phyloP scores from a whole-genome alignment of 2,329 filamentous ascomycete genomes.

The Ceratocystiopsis sp. region DNA sequence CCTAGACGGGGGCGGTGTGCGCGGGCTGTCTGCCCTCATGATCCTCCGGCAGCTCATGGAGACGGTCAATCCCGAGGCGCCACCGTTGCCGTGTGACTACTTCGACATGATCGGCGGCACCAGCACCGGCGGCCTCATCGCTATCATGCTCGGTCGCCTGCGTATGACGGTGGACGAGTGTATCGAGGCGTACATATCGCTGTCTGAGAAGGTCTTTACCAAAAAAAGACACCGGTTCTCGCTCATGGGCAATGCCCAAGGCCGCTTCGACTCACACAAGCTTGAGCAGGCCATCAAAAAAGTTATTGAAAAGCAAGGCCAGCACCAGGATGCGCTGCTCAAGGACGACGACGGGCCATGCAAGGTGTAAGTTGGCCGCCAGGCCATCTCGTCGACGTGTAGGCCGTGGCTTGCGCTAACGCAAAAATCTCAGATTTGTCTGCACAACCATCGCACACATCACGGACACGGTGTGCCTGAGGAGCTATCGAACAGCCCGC shows the following conservation, averaged over 20 bases:
- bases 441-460: conserved; percentile 10
- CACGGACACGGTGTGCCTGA: conserved; percentile 6
- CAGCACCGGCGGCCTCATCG: conserved; percentile 6
- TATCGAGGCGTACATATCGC: conserved; percentile 1
- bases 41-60: conserved; percentile 18
- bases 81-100: neutral
- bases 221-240: conserved; percentile 9
- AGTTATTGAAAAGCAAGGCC: conserved; percentile 6
- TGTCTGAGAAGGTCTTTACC: conserved; percentile 7
- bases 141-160: conserved; percentile 4
- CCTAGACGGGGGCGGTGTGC: conserved; percentile 19
- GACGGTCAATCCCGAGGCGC: conserved; percentile 10
- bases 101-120: conserved; percentile 4
- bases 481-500: conserved; percentile 6
- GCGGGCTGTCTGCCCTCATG: conserved; percentile 18
- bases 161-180: conserved; percentile 5
- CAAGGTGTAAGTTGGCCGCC: conserved; percentile 10
- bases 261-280: conserved; percentile 7
- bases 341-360: conserved; percentile 8
- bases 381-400: no score
- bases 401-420: no score
- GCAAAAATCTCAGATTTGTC: conserved; percentile 9
- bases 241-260: conserved; percentile 10
- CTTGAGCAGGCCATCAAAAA: conserved; percentile 9
- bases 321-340: conserved; percentile 9